Base-by-base conservation (phyloP, 257 asterid genomes). In the Plectranthus barbatus region DNA sequence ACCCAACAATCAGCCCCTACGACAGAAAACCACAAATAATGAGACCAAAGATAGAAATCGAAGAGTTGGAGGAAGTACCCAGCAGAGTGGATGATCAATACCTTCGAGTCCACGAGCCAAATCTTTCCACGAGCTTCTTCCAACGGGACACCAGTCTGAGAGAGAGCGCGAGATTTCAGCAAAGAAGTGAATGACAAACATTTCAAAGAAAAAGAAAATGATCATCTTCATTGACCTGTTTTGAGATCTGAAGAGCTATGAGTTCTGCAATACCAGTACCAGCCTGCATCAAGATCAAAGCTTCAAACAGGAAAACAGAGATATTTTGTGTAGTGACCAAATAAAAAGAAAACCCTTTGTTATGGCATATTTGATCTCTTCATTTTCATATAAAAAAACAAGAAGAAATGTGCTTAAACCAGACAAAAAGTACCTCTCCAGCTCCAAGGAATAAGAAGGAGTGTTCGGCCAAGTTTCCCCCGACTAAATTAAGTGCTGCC, bases 161-260 rank as follows among this genome's bases (percentile, higher is more conserved):
- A 17, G 46, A 17, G 31, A 14, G 14, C 31, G 24, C 8, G n/a
- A 10, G 46, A 33, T 26, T 17, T 34, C 36, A 52, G 34, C 21
- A 2, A 12, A 33, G 59, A 72, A 41, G 24, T 18, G n/a, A 68
- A 13, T 0, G 20, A 17, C 15, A 59, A 29, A 33, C 68, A 62
- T 66, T 17, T 11, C 21, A 37, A 44, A 42, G 29, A 67, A 39
- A 37, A 34, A 59, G n/a, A 34, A 64, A 34, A 60, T 13, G 55
- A 13, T 50, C 24, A 23, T 53, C 12, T 64, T 21, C 19, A 48
- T 63, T 59, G 20, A 90, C 97, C 97, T 90, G 89, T 73, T 85
- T 90, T 42, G 97, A 87, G 52, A 90, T 87, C 80, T 87, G 93
- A 70, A n/a, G n/a, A n/a, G n/a, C n/a, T n/a, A n/a, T n/a, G n/a